Conservation (phyloP, 805 yeast species). For the Candida ficus region DNA sequence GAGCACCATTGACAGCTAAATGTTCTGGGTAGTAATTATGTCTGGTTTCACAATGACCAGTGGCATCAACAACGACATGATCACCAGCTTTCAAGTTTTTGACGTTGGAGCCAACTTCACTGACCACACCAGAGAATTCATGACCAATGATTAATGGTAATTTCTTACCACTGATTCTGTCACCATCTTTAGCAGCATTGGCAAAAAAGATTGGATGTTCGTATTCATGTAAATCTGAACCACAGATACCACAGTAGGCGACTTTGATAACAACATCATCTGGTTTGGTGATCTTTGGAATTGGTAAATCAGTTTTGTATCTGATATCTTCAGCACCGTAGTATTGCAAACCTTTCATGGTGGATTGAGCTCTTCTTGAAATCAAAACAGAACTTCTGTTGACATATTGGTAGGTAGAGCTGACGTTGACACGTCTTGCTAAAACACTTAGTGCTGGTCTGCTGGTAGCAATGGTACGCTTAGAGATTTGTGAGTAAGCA, state of each 20-base stretch:
- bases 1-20: slow-evolving; percentile 16
- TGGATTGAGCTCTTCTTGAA: slow-evolving; percentile 7
- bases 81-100: slow-evolving; percentile 47
- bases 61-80: slow-evolving; percentile 49
- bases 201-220: slow-evolving; percentile 58
- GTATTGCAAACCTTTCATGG: slow-evolving; percentile 38
- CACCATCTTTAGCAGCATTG: slow-evolving; percentile 36
- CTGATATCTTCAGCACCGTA: slow-evolving; percentile 34
- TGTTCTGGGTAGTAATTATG: slow-evolving; percentile 24
- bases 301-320: slow-evolving; percentile 27
- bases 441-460: background rate
- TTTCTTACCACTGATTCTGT: slow-evolving; percentile 28
- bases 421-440: background rate
- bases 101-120: slow-evolving; percentile 45
- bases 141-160: slow-evolving; percentile 59
- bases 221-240: slow-evolving; percentile 57
- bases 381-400: background rate
- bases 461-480: background rate
- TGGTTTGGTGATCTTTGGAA: slow-evolving; percentile 31
- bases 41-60: slow-evolving; percentile 39
- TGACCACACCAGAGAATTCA: slow-evolving; percentile 57
- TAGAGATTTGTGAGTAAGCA: background rate
- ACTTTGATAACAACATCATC: slow-evolving; percentile 41
- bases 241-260: slow-evolving; percentile 53
- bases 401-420: background rate